phyloP scores from a whole-genome alignment of 2,329 filamentous ascomycete species.

The Penicillium sp. region DNA sequence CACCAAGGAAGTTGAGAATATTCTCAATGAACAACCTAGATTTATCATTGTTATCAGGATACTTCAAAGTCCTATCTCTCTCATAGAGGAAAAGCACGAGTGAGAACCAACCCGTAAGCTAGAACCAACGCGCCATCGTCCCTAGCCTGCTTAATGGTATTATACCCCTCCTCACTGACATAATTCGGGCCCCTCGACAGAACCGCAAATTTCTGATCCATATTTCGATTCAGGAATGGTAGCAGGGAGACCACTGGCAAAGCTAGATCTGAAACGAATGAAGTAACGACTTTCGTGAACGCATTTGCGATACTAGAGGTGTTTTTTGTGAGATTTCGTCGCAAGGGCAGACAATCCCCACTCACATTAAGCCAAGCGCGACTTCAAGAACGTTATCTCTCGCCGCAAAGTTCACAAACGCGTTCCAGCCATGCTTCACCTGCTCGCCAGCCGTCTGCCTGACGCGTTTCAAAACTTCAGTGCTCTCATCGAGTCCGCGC shows the following conservation, averaged over 20 bases:
- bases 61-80: neutral
- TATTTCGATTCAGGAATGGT: slow-evolving; percentile 66
- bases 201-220: slow-evolving; percentile 72
- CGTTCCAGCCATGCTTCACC: slow-evolving; percentile 56
- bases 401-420: slow-evolving; percentile 70
- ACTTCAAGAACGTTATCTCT: slow-evolving; percentile 74
- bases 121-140: slow-evolving; percentile 70
- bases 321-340: neutral
- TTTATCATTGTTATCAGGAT: neutral
- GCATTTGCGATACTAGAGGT: slow-evolving; percentile 58
- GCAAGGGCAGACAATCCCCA: no score
- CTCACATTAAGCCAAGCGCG: slow-evolving; percentile 70
- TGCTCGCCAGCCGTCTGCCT: slow-evolving; percentile 42
- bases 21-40: slow-evolving; percentile 40
- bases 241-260: slow-evolving; percentile 68
- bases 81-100: neutral
- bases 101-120: slow-evolving; percentile 60
- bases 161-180: slow-evolving; percentile 57
- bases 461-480: slow-evolving; percentile 35
- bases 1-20: slow-evolving; percentile 61
- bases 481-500: slow-evolving; percentile 30
- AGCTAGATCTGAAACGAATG: slow-evolving; percentile 68
- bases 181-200: slow-evolving; percentile 58
- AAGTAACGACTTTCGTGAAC: slow-evolving; percentile 70
- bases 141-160: slow-evolving; percentile 66